Base-by-base conservation (phyloP, 2,329 filamentous ascomycete species). In the Aspergillus tamarii region DNA sequence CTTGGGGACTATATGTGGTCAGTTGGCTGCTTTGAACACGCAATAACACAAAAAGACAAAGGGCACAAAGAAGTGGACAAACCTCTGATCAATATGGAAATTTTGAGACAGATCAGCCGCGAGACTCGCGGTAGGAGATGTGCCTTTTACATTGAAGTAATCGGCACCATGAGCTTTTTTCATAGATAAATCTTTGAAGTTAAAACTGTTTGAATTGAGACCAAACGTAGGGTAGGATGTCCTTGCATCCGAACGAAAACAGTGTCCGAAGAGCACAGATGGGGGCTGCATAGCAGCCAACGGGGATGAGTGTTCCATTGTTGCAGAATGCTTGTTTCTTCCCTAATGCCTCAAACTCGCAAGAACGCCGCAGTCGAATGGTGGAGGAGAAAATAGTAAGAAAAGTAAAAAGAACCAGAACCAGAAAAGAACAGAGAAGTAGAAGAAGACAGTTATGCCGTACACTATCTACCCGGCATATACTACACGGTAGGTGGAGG, bases 21-120 rank as follows among this genome's bases (percentile, higher is more conserved):
- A 85, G 78, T 69, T 68, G 26, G 48, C 34, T 67, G 65, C 66
- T 70, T 68, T 68, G 50, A 65, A n/a, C 48, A 26, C 36, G 59
- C 59, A 59, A 61, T 34, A 43, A 26, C 8, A 10, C 41, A 57
- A 36, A 57, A 36, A 26, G 28, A 55, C n/a, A 10, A 21, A 54
- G 62, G 56, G 65, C 73, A 71, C 66, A 66, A 65, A 53, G 41
- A 23, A 55, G n/a, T 26, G 19, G 59, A 75, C 86, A 70, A 84
- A 97, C 94, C 94, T 97, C 75, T 91, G 93, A 80, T 97, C 94
- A 77, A 98, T 91, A 76, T 94, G 91, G 77, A 98, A 96, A 83
- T 98, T 99, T 77, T 97, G 93, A 63, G 94, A 97, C 72, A 98
- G 85, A 80, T 99, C 95, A 66, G 93, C 94, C 48, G 94, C 94